Evolutionary conservation across 2,329 filamentous ascomycete genomes (phyloP), one percentile per base, ranked within the genome.

Genomic region (Trichoderma atroviride): DNA sequence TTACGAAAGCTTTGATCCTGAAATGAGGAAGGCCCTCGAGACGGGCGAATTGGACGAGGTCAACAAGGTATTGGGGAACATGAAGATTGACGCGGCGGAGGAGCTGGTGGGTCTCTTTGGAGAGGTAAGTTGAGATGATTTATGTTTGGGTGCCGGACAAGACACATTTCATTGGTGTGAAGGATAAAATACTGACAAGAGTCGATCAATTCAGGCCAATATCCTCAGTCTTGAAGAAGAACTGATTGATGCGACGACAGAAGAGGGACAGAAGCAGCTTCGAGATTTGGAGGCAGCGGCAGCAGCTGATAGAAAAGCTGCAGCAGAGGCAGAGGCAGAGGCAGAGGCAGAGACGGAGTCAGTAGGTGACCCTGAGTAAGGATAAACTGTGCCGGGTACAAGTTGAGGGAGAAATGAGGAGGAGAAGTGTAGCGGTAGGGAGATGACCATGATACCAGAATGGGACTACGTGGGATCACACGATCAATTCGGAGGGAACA

Each of bases 161-260:
- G 16, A 37, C 14, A 37, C 9, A 3, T 14, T 13, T 7, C 4
- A 50, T 16, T 10, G n/a, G 22, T 22, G 16, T 27, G 22, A 29
- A 43, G n/a, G 16, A 11, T 58, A 10, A 13, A 16, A 24, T 5
- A 14, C 40, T 62, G 16, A 60, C 50, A 40, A 19, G 6, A 31
- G 47, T 33, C 40, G n/a, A n/a, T 29, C 37, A 19, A n/a, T 33
- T 14, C 72, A 90, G 82, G 93, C 93, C 19, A 93, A 92, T 47
- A 95, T 97, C 84, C 81, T 99, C 73, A 97, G 92, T 78, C 80
- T 99, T 62, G 94, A 98, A 79, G 90, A 97, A 77, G 90, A 96
- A 61, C 93, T 99, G 63, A 96, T 99, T 74, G 96, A 99, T 81
- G 93, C 94, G 1, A 99, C 94, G 57, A 97, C 95, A 2, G 91